These are phyloP conservation scores for Pythium guiyangense DNA, from an alignment of 352 stramenopile species.

Conservation along the genomic window DNA sequence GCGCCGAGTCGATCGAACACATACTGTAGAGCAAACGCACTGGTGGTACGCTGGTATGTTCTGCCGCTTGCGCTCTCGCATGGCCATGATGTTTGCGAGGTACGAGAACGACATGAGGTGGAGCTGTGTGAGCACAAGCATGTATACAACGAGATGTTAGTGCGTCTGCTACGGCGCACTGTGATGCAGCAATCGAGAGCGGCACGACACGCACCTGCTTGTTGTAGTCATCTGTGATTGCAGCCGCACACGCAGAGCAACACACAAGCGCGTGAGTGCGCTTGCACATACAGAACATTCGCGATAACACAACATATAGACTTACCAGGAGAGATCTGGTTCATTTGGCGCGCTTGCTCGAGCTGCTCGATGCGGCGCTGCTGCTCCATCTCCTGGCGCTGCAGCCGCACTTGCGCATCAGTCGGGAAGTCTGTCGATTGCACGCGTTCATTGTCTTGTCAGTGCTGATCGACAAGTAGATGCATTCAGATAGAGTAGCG, in stretches of 20 bases:
- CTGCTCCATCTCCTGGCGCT: constrained; percentile 25
- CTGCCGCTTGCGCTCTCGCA: constrained; percentile 33
- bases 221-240: constrained; percentile 38
- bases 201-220: constrained; percentile 22
- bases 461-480: not conserved
- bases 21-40: not conserved
- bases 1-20: not conserved
- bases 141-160: not conserved
- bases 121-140: constrained; percentile 15
- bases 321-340: constrained; percentile 36
- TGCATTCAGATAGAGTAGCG: no score
- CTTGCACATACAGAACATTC: not conserved
- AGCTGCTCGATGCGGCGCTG: constrained; percentile 35
- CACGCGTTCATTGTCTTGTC: not conserved
- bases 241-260: not conserved
- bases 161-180: no score
- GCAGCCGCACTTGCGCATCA: constrained; percentile 10
- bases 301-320: not conserved
- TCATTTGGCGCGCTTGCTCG: constrained; percentile 32
- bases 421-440: constrained; percentile 13
- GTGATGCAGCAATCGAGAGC: not conserved
- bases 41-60: constrained; percentile 18
- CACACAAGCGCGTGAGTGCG: no score
- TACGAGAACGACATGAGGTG: constrained; percentile 51
- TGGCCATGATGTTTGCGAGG: constrained; percentile 49